A percentile compares a stretch with the other conserved stretches of the same genome.
Conservation (phyloP, 2,329 filamentous ascomycete genomes). For the Monosporascus sp. region DNA sequence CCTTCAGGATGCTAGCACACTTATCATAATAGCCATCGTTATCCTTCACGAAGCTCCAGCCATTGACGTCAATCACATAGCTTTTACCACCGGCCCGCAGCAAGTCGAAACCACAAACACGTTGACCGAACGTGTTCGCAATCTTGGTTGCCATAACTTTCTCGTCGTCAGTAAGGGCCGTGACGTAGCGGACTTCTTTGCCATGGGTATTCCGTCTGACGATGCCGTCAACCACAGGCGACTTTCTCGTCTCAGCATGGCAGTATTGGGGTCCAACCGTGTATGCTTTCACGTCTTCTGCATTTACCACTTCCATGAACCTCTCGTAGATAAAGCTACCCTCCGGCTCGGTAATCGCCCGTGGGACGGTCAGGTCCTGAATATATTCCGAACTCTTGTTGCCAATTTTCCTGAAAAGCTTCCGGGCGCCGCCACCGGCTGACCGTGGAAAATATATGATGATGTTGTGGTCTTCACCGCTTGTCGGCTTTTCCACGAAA, state of each 20-base stretch:
- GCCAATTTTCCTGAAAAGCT: slow-evolving; percentile 93
- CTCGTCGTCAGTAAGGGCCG: slow-evolving; percentile 74
- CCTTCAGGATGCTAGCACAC: slow-evolving; percentile 76
- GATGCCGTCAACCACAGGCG: slow-evolving; percentile 91
- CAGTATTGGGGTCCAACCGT: slow-evolving; percentile 91
- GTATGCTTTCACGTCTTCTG: slow-evolving; percentile 97
- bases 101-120: slow-evolving; percentile 93
- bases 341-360: slow-evolving; percentile 72
- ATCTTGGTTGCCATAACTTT: slow-evolving; percentile 84
- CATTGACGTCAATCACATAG: slow-evolving; percentile 98
- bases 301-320: slow-evolving; percentile 93
- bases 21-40: slow-evolving; percentile 98
- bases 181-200: slow-evolving; percentile 95
- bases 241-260: slow-evolving; percentile 95
- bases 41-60: slow-evolving; percentile 99
- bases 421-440: slow-evolving; percentile 80
- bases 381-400: slow-evolving; percentile 99
- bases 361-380: slow-evolving; percentile 66
- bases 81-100: slow-evolving; percentile 83
- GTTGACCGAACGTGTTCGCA: slow-evolving; percentile 84
- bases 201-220: slow-evolving; percentile 95
- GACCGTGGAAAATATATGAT: slow-evolving; percentile 93
- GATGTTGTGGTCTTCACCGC: slow-evolving; percentile 97
- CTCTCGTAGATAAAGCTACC: slow-evolving; percentile 96
- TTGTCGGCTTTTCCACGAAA: slow-evolving; percentile 98